Percentiles rank a stretch among this genome's conserved stretches.
Evolutionary conservation across 129 eudicot genomes (phyloP).

Genomic region (Flaveria trinervia): DNA sequence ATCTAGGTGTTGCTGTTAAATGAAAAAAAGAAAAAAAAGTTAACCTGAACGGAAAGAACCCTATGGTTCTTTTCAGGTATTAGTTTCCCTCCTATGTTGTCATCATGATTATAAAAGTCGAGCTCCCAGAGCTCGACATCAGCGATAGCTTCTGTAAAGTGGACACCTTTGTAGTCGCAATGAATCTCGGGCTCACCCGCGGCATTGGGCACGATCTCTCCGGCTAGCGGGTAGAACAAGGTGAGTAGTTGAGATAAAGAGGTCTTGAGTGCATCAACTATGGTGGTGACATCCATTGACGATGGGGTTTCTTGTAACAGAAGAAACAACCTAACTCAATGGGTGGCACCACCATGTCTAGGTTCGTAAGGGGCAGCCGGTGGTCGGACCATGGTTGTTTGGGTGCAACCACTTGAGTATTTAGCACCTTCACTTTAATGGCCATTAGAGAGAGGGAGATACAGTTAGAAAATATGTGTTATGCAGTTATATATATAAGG

Average conservation of each 20-base stretch:
- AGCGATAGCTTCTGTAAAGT: constrained; percentile 43
- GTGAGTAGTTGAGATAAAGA: constrained; percentile 32
- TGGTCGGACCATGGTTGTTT: constrained; percentile 27
- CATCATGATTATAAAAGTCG: constrained; percentile 47
- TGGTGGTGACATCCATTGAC: background rate
- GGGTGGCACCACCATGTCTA: constrained; percentile 35
- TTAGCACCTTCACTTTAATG: constrained; percentile 28
- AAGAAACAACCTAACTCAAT: constrained; percentile 27
- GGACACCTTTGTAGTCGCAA: constrained; percentile 56
- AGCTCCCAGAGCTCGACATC: constrained; percentile 44
- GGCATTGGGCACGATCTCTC: constrained; percentile 34
- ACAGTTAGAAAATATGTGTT: background rate
- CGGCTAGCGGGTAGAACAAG: constrained; percentile 47
- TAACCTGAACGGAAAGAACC: constrained; percentile 51
- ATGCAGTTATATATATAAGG: background rate
- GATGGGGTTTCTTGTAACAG: constrained; percentile 29
- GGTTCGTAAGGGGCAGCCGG: constrained; percentile 30
- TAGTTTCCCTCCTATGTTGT: constrained; percentile 43
- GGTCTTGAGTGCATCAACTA: constrained; percentile 24
- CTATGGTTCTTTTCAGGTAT: constrained; percentile 46
- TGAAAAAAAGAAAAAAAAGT: background rate
- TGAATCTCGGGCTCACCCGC: constrained; percentile 44
- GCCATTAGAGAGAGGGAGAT: constrained; percentile 10
- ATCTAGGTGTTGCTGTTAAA: too few species aligned
- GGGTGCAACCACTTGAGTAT: constrained; percentile 26